Evolutionary conservation across 2,329 filamentous ascomycete species (phyloP).

Genomic region (Alternaria angustiovoidea): DNA sequence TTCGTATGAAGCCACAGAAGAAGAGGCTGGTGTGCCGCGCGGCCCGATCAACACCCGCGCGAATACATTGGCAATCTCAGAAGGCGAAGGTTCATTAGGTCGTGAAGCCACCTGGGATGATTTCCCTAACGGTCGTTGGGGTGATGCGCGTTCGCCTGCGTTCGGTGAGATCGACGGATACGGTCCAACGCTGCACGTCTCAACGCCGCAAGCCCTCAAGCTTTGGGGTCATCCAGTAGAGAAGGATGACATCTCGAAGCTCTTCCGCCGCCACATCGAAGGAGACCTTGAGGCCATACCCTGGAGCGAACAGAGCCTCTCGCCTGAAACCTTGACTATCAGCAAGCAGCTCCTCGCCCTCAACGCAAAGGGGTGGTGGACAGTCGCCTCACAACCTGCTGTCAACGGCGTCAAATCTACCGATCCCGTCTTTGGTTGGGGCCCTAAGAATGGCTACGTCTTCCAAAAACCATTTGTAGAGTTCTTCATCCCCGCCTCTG

Average conservation of each 20-base stretch:
- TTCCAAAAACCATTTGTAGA: conserved; percentile 99
- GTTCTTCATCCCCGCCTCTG: conserved; percentile 80
- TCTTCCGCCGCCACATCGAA: conserved; percentile 83
- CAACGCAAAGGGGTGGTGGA: conserved; percentile 92
- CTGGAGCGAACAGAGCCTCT: conserved; percentile 91
- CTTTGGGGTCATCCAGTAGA: conserved; percentile 84
- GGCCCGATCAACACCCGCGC: conserved; percentile 77
- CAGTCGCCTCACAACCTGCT: conserved; percentile 91
- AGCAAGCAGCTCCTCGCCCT: conserved; percentile 75
- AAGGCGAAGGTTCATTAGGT: conserved; percentile 87
- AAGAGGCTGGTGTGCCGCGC: conserved; percentile 78
- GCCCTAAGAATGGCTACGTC: conserved; percentile 88
- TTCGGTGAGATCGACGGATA: conserved; percentile 99
- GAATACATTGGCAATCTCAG: conserved; percentile 90
- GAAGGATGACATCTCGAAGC: conserved; percentile 73
- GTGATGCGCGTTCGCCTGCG: conserved; percentile 83
- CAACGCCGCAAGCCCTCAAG: conserved; percentile 79
- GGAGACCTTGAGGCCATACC: conserved; percentile 84
- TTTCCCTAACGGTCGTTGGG: conserved; percentile 95
- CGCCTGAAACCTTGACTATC: conserved; percentile 84
- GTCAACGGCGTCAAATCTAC: conserved; percentile 84
- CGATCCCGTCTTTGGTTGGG: conserved; percentile 89
- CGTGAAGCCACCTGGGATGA: conserved; percentile 99
- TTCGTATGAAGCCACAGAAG: conserved; percentile 72
- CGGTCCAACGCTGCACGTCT: conserved; percentile 92